These are phyloP conservation scores for Moesziomyces antarcticus DNA, from an alignment of 1,284 basidiomycete species.

Conservation along the genomic window DNA sequence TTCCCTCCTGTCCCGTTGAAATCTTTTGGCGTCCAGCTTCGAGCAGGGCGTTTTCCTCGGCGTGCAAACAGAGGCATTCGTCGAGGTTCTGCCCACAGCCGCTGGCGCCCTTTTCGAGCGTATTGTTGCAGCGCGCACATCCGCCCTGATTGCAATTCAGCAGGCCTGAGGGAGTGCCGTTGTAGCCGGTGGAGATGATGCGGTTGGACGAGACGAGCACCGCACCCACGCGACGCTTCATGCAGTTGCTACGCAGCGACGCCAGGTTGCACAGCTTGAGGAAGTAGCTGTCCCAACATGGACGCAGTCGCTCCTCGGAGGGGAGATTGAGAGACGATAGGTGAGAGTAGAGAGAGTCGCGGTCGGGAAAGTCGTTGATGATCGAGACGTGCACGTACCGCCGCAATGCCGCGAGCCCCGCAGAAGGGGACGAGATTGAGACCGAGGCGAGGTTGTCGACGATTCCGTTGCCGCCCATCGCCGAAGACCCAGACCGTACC, in stretches of 20 bases:
- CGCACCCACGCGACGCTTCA: slow-evolving; percentile 96
- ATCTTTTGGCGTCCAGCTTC: slow-evolving; percentile 80
- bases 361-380: slow-evolving; percentile 76
- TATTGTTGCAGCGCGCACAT: slow-evolving; percentile 63
- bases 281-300: slow-evolving; percentile 67
- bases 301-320: slow-evolving; percentile 80
- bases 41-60: slow-evolving; percentile 95
- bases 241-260: slow-evolving; percentile 70
- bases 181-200: slow-evolving; percentile 97
- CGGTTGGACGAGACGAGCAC: slow-evolving; percentile 84
- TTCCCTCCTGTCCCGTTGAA: slow-evolving; percentile 68
- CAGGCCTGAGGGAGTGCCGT: slow-evolving; percentile 92
- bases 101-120: slow-evolving; percentile 20
- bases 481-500: slow-evolving; percentile 7
- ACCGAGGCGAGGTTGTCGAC: slow-evolving; percentile 12
- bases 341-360: slow-evolving; percentile 74
- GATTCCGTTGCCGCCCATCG: slow-evolving; percentile 25
- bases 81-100: slow-evolving; percentile 73
- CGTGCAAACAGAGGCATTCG: slow-evolving; percentile 94
- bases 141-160: slow-evolving; percentile 68
- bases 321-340: slow-evolving; percentile 79
- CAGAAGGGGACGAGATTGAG: slow-evolving; percentile 2
- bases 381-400: slow-evolving; percentile 74
- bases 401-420: slow-evolving; percentile 20
- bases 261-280: slow-evolving; percentile 65